These are phyloP conservation scores for Pugionium cornutum DNA, from an alignment of 345 rosid species.

Conservation along the genomic window DNA sequence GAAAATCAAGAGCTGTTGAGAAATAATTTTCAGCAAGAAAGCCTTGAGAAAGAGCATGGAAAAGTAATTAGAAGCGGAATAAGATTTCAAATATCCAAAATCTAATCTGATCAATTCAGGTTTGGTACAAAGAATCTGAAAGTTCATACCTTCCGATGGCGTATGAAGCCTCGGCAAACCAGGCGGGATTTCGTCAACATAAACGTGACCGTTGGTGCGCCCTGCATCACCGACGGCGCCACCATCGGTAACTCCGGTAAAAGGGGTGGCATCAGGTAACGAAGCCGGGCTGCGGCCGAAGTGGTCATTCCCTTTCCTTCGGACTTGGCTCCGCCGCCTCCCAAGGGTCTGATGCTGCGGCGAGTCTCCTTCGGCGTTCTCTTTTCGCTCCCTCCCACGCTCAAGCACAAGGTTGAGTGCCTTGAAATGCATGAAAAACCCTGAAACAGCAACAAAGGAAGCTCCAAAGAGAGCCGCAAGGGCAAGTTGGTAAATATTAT, in stretches of 20 bases:
- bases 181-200: conserved; percentile 71
- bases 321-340: conserved; percentile 44
- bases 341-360: conserved; percentile 42
- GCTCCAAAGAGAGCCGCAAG: conserved; percentile 98
- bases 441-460: conserved; percentile 89
- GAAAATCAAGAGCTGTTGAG: conserved; percentile 3
- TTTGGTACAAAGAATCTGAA: background rate
- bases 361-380: conserved; percentile 54
- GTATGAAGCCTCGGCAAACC: conserved; percentile 86
- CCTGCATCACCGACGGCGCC: conserved; percentile 51
- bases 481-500: conserved; percentile 74
- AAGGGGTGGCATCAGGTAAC: conserved; percentile 70
- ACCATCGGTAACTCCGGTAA: conserved; percentile 48
- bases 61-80: too few relatives aligned
- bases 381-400: conserved; percentile 63
- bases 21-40: too few relatives aligned
- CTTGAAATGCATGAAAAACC: conserved; percentile 89
- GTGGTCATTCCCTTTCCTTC: too few relatives aligned
- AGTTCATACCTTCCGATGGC: conserved; percentile 71
- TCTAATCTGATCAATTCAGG: conserved; percentile 1
- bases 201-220: conserved; percentile 56
- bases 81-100: conserved; percentile 5
- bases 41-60: too few relatives aligned
- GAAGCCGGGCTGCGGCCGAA: conserved; percentile 69
- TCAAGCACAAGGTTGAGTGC: conserved; percentile 88